Evolutionary conservation across 2,329 filamentous ascomycete genomes (phyloP), one percentile per base, ranked within the genome.

Genomic region (Fusarium agapanthi): DNA sequence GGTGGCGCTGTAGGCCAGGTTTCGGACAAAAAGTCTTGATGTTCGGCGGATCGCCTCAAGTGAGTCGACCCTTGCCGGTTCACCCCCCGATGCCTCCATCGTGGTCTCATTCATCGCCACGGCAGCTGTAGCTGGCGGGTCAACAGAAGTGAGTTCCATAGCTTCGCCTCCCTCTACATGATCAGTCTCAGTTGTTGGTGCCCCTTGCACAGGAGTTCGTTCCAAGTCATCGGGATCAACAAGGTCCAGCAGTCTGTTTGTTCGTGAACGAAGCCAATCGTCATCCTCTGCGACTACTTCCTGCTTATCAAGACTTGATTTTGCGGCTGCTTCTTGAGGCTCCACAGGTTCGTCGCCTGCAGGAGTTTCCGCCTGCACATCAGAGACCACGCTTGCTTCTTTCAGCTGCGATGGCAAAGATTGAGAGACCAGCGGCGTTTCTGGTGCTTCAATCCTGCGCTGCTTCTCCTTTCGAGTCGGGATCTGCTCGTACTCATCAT

Each of bases 201-300:
- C 61, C 65, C 68, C 71, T 77, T 71, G 76, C 58, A 41, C 35
- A 48, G 55, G 62, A 37, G 66, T 67, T 67, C 73, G 71, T 61
- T 78, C 74, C 65, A 83, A 74, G 66, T 92, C 89, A 67, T 91
- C 91, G 47, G 94, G 92, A 76, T 97, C 94, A 60, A 95, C 86
- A 34, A 98, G 85, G 80, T 95, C 96, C 56, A 98, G 86, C 54
- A 97, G 85, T 76, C 95, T 89, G 82, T 92, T 98, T 20, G 95
- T 98, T 75, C 93, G 90, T 71, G 93, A 95, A 65, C 95, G 91
- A 75, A 98, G 86, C 96, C 96, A 99, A 81, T 98, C 95, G 68
- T 92, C 90, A 82, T 98, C 95, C 28, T 92, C 91, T 7, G 91
- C 86, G 56, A 85, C 84, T 74, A 79, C 62, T 75, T 77, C 65